Percentiles rank a stretch among this genome's conserved stretches.
Evolutionary conservation across 1,139 yeast genomes (phyloP).

Genomic region (Suhomyces choctaworum): DNA sequence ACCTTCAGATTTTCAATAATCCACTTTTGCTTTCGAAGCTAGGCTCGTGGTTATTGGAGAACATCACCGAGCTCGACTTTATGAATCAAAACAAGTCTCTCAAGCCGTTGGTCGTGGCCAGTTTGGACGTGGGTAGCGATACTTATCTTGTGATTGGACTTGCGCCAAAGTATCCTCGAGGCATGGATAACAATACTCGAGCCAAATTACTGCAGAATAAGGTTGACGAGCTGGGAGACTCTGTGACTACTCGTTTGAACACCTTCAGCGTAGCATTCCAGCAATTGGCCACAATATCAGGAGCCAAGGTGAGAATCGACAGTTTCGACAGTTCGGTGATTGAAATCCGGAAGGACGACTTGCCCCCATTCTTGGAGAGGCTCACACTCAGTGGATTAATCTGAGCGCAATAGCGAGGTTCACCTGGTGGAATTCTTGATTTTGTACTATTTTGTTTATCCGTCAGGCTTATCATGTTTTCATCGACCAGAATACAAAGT

Average conservation of each 20-base stretch:
- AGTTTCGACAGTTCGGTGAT: constrained; percentile 93
- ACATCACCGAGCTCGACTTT: constrained; percentile 76
- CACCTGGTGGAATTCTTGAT: too few species aligned
- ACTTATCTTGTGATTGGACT: constrained; percentile 88
- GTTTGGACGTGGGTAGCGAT: constrained; percentile 70
- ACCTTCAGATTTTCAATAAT: constrained; percentile 71
- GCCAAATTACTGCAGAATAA: constrained; percentile 37
- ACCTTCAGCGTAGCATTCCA: constrained; percentile 91
- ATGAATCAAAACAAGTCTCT: constrained; percentile 44
- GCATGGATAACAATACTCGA: constrained; percentile 47
- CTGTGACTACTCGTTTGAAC: constrained; percentile 52
- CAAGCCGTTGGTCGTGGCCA: constrained; percentile 85
- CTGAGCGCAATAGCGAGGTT: too few species aligned
- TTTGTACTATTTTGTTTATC: too few species aligned
- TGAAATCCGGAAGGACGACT: constrained; percentile 84
- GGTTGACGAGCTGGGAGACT: constrained; percentile 28
- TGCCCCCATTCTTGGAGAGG: constrained; percentile 82
- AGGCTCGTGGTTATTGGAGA: constrained; percentile 90
- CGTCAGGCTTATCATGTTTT: too few species aligned
- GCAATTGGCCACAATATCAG: constrained; percentile 75
- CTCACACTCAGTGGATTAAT: constrained; percentile 50
- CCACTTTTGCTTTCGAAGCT: constrained; percentile 82
- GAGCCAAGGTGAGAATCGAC: constrained; percentile 88
- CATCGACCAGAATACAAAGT: too few species aligned
- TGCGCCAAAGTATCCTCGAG: constrained; percentile 79